These are phyloP conservation scores for Ascobolus immersus DNA, from an alignment of 495 filamentous ascomycete genomes.

Conservation along the genomic window DNA sequence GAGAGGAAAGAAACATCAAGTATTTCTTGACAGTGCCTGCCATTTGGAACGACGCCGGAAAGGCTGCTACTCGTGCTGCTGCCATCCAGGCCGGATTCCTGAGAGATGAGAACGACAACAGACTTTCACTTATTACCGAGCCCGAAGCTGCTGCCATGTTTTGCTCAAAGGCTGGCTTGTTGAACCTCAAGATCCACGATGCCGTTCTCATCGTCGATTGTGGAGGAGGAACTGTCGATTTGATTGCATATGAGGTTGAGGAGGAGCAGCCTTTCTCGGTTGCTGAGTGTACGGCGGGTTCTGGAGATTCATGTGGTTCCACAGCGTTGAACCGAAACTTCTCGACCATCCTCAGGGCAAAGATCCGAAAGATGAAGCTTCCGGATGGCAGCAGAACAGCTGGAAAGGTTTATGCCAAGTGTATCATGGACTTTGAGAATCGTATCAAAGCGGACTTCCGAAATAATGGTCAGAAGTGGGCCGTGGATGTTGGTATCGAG, in stretches of 20 bases:
- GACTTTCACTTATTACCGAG: conserved; percentile 48
- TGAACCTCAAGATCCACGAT: conserved; percentile 52
- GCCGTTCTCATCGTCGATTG: conserved; percentile 59
- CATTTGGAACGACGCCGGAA: conserved; percentile 62
- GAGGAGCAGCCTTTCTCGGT: conserved; percentile 56
- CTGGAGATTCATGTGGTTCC: conserved; percentile 50
- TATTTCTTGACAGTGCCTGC: conserved; percentile 56
- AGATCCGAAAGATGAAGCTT: conserved; percentile 64
- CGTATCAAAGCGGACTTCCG: conserved; percentile 63
- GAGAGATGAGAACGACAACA: conserved; percentile 51
- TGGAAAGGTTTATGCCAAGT: conserved; percentile 56
- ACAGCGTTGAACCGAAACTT: conserved; percentile 63
- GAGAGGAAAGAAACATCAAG: conserved; percentile 53
- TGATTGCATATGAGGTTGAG: conserved; percentile 61
- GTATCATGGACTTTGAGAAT: conserved; percentile 70
- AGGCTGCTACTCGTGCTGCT: conserved; percentile 49
- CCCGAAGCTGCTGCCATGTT: conserved; percentile 58
- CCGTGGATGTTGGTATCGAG: conserved; percentile 51
- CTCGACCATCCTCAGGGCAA: conserved; percentile 53
- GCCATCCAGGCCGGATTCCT: conserved; percentile 56
- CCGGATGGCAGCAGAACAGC: conserved; percentile 51
- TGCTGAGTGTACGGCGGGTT: conserved; percentile 51
- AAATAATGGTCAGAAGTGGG: conserved; percentile 63
- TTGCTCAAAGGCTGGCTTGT: conserved; percentile 49
- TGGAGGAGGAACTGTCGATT: conserved; percentile 54